These are phyloP conservation scores for Pichia sp. DNA, from an alignment of 1,139 yeast genomes.

Conservation along the genomic window DNA sequence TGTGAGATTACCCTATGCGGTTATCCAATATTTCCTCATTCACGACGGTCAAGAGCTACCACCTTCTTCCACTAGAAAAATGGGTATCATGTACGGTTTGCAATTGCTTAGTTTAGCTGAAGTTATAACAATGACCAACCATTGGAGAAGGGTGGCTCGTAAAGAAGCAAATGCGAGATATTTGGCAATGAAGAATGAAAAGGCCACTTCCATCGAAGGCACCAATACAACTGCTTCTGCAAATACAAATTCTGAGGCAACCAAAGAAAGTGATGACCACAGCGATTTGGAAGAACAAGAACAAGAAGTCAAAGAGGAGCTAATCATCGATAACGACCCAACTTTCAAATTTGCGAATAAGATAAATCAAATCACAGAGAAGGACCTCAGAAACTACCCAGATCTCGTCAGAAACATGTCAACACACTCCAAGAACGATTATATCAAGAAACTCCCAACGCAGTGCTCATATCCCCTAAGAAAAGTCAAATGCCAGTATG, in stretches of 20 bases:
- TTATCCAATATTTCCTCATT: constrained; percentile 49
- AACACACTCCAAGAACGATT: constrained; percentile 14
- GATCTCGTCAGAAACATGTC: constrained; percentile 14
- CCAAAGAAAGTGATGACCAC: not conserved
- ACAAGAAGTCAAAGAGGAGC: constrained; percentile 2
- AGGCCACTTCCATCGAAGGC: not conserved
- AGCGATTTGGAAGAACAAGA: not conserved
- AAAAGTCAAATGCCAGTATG: constrained; percentile 62
- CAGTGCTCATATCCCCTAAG: constrained; percentile 76
- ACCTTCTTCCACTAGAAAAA: constrained; percentile 42
- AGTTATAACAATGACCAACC: constrained; percentile 53
- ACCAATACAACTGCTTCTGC: no score
- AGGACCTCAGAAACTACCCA: constrained; percentile 14
- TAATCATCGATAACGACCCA: constrained; percentile 14
- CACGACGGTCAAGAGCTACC: constrained; percentile 66
- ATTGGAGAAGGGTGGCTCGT: constrained; percentile 60
- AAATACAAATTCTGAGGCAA: not conserved
- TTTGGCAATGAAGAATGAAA: not conserved
- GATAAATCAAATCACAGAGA: constrained; percentile 7
- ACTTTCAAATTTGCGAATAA: constrained; percentile 12
- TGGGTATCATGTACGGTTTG: constrained; percentile 59
- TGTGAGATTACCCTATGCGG: constrained; percentile 51
- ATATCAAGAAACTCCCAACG: constrained; percentile 33
- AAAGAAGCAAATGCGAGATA: constrained; percentile 20
- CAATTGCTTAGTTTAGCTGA: constrained; percentile 61